A percentile compares a stretch with the other conserved stretches of the same genome.
These are phyloP conservation scores for Tolypocladium sp. DNA, from an alignment of 2,329 filamentous ascomycete species.

Conservation along the genomic window DNA sequence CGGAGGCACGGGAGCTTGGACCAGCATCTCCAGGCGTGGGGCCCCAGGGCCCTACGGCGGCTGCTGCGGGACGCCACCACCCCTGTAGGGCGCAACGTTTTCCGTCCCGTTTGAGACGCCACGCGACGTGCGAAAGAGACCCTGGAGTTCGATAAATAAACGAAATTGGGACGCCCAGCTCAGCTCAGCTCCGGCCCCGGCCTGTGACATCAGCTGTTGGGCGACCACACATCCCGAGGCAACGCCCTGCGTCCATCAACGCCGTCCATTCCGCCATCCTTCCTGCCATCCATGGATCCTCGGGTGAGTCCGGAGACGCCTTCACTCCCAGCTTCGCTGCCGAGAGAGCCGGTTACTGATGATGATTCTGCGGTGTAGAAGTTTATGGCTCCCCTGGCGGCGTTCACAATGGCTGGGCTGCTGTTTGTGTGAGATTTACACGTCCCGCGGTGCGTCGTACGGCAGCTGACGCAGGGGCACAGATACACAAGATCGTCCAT, in stretches of 20 bases:
- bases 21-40: background rate
- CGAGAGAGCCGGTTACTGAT: background rate
- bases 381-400: constrained; percentile 40
- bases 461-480: background rate
- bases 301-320: constrained; percentile 10
- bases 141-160: background rate
- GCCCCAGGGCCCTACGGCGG: background rate
- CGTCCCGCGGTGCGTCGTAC: background rate
- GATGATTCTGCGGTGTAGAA: constrained; percentile 17
- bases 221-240: background rate
- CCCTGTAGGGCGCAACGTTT: background rate
- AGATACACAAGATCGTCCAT: constrained; percentile 34
- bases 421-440: constrained; percentile 32
- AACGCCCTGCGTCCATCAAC: background rate
- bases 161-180: background rate
- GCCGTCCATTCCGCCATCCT: background rate
- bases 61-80: background rate
- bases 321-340: background rate
- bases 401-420: constrained; percentile 44
- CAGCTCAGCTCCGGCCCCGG: background rate
- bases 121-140: background rate
- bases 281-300: constrained; percentile 16
- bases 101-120: background rate
- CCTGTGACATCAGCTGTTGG: background rate
- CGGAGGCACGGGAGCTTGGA: background rate